These are phyloP conservation scores for Kokia cookei DNA, from an alignment of 441 rosid species.

Conservation along the genomic window DNA sequence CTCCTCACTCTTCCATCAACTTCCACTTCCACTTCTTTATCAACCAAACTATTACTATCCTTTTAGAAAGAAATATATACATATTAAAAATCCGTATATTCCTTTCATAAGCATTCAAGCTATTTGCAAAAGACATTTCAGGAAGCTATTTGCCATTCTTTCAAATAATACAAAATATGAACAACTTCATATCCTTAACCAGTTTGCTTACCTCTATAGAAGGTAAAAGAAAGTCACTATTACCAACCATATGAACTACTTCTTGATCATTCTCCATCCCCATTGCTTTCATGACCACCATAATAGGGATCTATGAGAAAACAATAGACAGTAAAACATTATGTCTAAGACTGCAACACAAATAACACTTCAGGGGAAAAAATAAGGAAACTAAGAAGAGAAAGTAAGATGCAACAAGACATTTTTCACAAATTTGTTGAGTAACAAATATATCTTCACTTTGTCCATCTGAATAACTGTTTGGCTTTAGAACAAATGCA, in stretches of 20 bases:
- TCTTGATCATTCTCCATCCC: slow-evolving; percentile 98
- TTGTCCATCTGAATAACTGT: too few species aligned
- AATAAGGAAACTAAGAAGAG: too few species aligned
- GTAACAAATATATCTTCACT: too few species aligned
- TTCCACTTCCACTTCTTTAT: not conserved
- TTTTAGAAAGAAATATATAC: too few species aligned
- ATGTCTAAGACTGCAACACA: too few species aligned
- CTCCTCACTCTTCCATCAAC: too few species aligned
- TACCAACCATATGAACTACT: slow-evolving; percentile 91
- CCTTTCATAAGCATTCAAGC: not conserved
- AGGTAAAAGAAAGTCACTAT: slow-evolving; percentile 61
- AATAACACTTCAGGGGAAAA: too few species aligned
- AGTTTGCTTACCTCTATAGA: slow-evolving; percentile 24
- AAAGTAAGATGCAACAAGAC: too few species aligned
- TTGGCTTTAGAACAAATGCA: too few species aligned
- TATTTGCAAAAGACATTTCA: not conserved
- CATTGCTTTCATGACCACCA: slow-evolving; percentile 96
- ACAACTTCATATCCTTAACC: not conserved
- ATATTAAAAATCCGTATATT: not conserved
- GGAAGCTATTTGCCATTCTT: not conserved
- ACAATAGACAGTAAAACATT: too few species aligned
- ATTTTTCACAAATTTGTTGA: too few species aligned
- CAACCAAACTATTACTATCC: not conserved
- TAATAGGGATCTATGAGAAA: too few species aligned
- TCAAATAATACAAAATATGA: not conserved